Evolutionary conservation across 2,329 filamentous ascomycete species (phyloP), one percentile per base, ranked within the genome.

Genomic region (Aschersonia sp.): DNA sequence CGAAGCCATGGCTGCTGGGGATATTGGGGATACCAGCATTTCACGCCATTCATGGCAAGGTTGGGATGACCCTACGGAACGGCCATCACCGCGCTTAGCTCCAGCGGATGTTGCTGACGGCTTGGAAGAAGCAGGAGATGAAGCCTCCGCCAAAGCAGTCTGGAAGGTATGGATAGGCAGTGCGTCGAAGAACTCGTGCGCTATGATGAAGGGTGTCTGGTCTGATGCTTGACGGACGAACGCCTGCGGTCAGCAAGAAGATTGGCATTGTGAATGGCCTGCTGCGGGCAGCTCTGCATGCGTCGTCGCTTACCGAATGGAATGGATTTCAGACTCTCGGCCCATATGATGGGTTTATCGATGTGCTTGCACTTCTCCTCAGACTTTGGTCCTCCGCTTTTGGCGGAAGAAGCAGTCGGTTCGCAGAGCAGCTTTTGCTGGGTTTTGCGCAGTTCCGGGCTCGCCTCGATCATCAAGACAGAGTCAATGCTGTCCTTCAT

Each of bases 181-280:
- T 2, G 92, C 92, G 57, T 98, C 92, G 68, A 98, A 98, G 72
- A 98, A 97, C 62, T 98, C 92, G 63, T 98, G 92, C 4, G 92
- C 92, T 45, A 97, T 78, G 51, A 98, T 94, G 64, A 97, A 94
- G 1, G 92, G 91, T 29, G 82, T 85, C 60, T 84, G 85, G 51
- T 75, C 73, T 29, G 79, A 66, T 51, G 78, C 80, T 82, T 54
- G 9, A 31, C 10, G 9, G 5, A 10, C 10, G 28, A 6, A 29
- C n/a, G 10, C 43, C 10, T 10, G 20, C 20, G 40, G 40, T 42
- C 40, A 42, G 40, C n/a, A 20, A 42, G 40, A 28, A 20, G 9
- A 42, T 6, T n/a, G 6, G 40, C 20, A n/a, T 10, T 42, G 40
- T 6, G 2, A 4, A 38, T 12, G 35, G 35, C 6, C 6, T 6